Evolutionary conservation across 768 basidiomycete genomes (phyloP), one percentile per base, ranked within the genome.

Genomic region (Phaffia tasmanica): DNA sequence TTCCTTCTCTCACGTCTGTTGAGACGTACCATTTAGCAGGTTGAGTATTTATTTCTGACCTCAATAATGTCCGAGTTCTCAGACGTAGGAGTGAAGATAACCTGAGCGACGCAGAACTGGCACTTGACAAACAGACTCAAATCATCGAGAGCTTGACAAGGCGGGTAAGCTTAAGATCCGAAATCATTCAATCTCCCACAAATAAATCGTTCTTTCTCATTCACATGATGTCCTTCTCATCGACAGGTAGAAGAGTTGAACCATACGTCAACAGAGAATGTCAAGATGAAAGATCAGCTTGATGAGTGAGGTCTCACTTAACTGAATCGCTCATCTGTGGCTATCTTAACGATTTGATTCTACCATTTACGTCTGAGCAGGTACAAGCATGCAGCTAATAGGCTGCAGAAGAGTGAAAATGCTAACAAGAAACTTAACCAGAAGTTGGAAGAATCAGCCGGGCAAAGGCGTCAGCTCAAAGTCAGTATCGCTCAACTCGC

Each of bases 381-480:
- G 74, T 89, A 90, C 73, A 86, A 86, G 6, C 92, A 97, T 77
- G 87, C 90, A 6, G 87, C 89, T 3, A 95, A 97, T 72, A 88
- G 85, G 70, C 79, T 92, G 51, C 86, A 88, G 72, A 98, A 97
- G 80, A 87, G 86, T 1, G 95, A 98, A 77, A 93, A 93, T 73
- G 92, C 95, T 32, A 89, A 95, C 83, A 92, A 97, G 77, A 99
- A 98, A 76, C 93, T 97, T 77, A 94, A 93, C 79, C 93, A 89
- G 81, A 99, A 98, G 77, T 81, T 98, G 1, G 94, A 97, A 72
- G 95, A 97, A 75, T 84, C 87, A 4, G 90, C 88, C 18, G 89
- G 94, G 70, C 71, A 74, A 29, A 72, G 73, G 30, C 66, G 78
- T 50, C 74, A 75, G 57, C 67, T 80, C 62, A 77, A 79, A 71